Conservation (phyloP, 2,329 filamentous ascomycete species). For the Fusarium decemcellulare region DNA sequence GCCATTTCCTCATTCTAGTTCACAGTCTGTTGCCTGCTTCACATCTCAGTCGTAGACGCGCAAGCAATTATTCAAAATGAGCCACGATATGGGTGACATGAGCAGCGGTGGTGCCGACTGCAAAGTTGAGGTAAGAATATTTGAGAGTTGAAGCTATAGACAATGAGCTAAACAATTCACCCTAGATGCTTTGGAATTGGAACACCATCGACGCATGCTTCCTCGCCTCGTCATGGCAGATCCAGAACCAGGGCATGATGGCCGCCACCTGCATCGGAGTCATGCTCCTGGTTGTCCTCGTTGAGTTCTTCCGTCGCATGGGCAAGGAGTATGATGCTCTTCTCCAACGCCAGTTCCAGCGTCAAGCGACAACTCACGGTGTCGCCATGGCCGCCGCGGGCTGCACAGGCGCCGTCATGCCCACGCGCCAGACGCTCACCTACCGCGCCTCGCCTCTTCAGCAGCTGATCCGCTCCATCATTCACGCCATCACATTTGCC, state of each 20-base stretch:
- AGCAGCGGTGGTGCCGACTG: conserved; percentile 42
- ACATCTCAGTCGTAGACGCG: not conserved
- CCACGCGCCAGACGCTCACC: conserved; percentile 44
- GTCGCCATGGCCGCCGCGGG: conserved; percentile 38
- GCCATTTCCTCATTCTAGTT: not conserved
- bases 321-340: conserved; percentile 80
- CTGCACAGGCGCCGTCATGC: conserved; percentile 41
- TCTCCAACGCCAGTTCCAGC: conserved; percentile 67
- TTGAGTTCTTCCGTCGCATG: conserved; percentile 80
- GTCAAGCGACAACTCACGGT: conserved; percentile 45
- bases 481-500: conserved; percentile 80
- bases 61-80: conserved; percentile 22
- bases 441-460: conserved; percentile 73
- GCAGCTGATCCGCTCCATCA: conserved; percentile 73
- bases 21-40: not conserved
- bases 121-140: conserved; percentile 50
- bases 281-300: conserved; percentile 76
- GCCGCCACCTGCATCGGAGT: conserved; percentile 85
- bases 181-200: conserved; percentile 87
- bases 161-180: conserved; percentile 5
- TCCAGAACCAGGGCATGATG: conserved; percentile 80
- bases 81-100: conserved; percentile 38
- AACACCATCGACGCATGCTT: conserved; percentile 81
- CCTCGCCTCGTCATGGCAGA: conserved; percentile 78
- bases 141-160: not conserved